Conservation (phyloP, 441 rosid genomes). For the Isatis lusitanica region DNA sequence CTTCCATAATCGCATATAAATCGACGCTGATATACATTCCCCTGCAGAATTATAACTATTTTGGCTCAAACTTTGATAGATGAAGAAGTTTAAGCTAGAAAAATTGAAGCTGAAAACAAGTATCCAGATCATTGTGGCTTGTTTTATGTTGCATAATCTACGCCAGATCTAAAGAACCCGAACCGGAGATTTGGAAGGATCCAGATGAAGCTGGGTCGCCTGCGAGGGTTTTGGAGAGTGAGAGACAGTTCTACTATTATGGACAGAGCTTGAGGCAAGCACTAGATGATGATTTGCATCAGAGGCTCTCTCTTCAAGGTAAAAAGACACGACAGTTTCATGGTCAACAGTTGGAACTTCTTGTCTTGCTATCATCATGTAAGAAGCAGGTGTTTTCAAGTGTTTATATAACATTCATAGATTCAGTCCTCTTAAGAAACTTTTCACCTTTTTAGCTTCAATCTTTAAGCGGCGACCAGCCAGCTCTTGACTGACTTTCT, state of each 20-base stretch:
- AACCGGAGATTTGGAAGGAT: slow-evolving; percentile 85
- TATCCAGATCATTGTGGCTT: slow-evolving; percentile 84
- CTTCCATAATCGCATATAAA: slow-evolving; percentile 72
- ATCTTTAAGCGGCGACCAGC: slow-evolving; percentile 45
- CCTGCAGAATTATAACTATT: slow-evolving; percentile 46
- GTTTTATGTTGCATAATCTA: slow-evolving; percentile 90
- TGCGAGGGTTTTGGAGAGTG: slow-evolving; percentile 76
- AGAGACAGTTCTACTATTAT: slow-evolving; percentile 73
- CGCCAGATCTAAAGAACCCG: slow-evolving; percentile 96
- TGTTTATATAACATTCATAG: slow-evolving; percentile 20
- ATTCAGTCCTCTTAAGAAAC: slow-evolving; percentile 12
- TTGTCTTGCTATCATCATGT: slow-evolving; percentile 14
- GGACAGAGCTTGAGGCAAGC: slow-evolving; percentile 93
- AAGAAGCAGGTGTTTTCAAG: slow-evolving; percentile 10
- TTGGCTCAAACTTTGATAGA: too few relatives aligned
- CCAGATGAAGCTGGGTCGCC: slow-evolving; percentile 75
- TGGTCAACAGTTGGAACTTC: neutral
- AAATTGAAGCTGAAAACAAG: too few relatives aligned
- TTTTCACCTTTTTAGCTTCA: neutral
- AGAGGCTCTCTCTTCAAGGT: slow-evolving; percentile 79
- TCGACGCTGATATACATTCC: slow-evolving; percentile 71
- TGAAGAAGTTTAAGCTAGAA: too few relatives aligned
- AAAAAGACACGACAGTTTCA: slow-evolving; percentile 19
- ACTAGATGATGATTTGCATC: slow-evolving; percentile 92
- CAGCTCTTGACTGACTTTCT: slow-evolving; percentile 67